Base-by-base conservation (phyloP, 192 early-diverging fungal species). In the Rhizophagus clarus region DNA sequence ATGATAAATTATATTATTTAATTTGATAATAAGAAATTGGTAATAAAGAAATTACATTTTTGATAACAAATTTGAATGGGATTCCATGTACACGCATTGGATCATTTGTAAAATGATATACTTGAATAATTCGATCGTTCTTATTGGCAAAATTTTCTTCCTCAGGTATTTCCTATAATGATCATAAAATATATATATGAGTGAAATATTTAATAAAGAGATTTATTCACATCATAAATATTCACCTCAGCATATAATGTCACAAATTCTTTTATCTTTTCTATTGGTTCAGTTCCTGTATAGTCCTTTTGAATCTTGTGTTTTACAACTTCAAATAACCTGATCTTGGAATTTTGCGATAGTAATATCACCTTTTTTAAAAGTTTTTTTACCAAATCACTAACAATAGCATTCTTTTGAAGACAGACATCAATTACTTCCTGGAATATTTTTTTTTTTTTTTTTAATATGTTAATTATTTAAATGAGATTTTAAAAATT, bases 71-170 rank as follows among this genome's bases (percentile, higher is more conserved):
- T 74, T 85, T 85, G 86, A 99, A 97, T 28, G 97, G 97, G 42
- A 95, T 86, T 60, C 96, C 89, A 83, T 98, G 95, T 5, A 88
- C 81, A 47, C 90, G 89, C 11, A 67, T 47, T 22, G 91, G 83
- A 32, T 96, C 93, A 74, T 92, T 90, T 67, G 88, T 85, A 82
- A 93, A 97, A 82, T 97, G 96, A 84, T 91, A 91, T 29, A 94
- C 94, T 24, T 85, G 86, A 69, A 97, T 79, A n/a, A 89, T 45
- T 11, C 64, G 31, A 56, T 89, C 87, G 14, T 83, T 76, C 26
- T 81, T 66, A 14, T 77, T 82, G 12, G 31, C 78, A 28, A 81
- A 80, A 1, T 64, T 32, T 47, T 88, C 88, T 49, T 91, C 92
- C 73, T 81, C 81, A 6, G 86, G 88, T 32, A 88, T 81, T 75